phyloP scores from a whole-genome alignment of 306 rosid genomes.

The Vachellia pachyceras region DNA sequence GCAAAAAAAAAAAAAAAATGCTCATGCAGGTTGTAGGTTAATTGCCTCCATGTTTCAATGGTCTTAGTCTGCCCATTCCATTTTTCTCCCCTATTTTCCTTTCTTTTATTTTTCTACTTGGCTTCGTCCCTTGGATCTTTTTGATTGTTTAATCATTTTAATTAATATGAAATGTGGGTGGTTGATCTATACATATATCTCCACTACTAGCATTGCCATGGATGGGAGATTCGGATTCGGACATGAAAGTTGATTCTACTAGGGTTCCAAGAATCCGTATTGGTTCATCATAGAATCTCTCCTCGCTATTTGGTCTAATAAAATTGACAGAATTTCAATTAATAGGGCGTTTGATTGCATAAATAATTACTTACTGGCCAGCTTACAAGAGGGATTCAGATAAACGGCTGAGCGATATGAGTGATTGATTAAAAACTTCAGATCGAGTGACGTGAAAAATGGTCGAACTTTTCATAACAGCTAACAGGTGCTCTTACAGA shows the following conservation, averaged over 20 bases:
- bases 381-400: neutral
- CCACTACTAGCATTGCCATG: conserved; percentile 41
- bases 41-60: conserved; percentile 34
- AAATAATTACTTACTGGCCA: neutral
- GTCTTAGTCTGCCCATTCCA: conserved; percentile 32
- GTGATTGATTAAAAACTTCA: neutral
- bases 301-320: too few relatives aligned
- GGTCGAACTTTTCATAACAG: neutral
- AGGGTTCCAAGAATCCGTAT: conserved; percentile 42
- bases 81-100: conserved; percentile 5
- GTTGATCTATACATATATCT: neutral
- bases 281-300: conserved; percentile 28
- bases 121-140: neutral
- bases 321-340: conserved; percentile 17
- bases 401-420: neutral
- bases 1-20: neutral
- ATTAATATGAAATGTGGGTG: too few relatives aligned
- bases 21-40: conserved; percentile 22
- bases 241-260: conserved; percentile 40
- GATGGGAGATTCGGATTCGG: conserved; percentile 49
- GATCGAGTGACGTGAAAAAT: neutral
- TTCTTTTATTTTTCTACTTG: neutral
- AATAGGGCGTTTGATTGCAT: neutral
- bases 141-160: neutral
- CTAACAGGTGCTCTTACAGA: neutral